A percentile compares a stretch with the other conserved stretches of the same genome.
These are phyloP conservation scores for Silene uniflora DNA, from an alignment of 148 eudicot species.

Conservation along the genomic window DNA sequence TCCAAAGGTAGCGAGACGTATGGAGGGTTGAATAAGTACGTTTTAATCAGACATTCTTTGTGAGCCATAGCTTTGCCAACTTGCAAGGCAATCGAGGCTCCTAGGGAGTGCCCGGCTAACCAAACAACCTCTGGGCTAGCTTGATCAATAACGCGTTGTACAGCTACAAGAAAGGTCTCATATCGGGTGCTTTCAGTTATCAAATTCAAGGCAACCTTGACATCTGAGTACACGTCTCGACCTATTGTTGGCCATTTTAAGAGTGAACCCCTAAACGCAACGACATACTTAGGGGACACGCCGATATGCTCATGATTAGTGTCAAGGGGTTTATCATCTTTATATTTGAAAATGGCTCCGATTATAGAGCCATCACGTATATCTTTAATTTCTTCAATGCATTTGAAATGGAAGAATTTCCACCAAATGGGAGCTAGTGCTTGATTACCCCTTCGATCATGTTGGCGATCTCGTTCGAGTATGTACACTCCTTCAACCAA, in stretches of 20 bases:
- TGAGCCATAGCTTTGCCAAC: conserved; percentile 54
- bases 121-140: conserved; percentile 36
- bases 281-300: conserved; percentile 53
- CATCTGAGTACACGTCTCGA: conserved; percentile 47
- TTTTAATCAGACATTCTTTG: conserved; percentile 33
- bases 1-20: conserved; percentile 26
- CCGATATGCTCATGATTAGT: not conserved
- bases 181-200: conserved; percentile 43
- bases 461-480: conserved; percentile 60
- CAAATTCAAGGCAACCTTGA: conserved; percentile 32
- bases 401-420: conserved; percentile 47
- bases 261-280: conserved; percentile 76
- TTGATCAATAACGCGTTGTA: not conserved
- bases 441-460: conserved; percentile 33
- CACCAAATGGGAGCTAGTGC: conserved; percentile 77
- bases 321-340: conserved; percentile 16
- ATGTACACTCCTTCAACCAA: conserved; percentile 69
- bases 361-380: conserved; percentile 44
- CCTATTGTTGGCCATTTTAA: conserved; percentile 30
- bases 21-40: conserved; percentile 75
- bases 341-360: conserved; percentile 56
- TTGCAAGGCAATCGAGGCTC: conserved; percentile 66
- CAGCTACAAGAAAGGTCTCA: conserved; percentile 27
- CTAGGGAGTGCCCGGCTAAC: conserved; percentile 77
- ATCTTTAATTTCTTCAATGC: conserved; percentile 37